Conservation (phyloP, 2,329 filamentous ascomycete species). For the Neospermospora avenae region DNA sequence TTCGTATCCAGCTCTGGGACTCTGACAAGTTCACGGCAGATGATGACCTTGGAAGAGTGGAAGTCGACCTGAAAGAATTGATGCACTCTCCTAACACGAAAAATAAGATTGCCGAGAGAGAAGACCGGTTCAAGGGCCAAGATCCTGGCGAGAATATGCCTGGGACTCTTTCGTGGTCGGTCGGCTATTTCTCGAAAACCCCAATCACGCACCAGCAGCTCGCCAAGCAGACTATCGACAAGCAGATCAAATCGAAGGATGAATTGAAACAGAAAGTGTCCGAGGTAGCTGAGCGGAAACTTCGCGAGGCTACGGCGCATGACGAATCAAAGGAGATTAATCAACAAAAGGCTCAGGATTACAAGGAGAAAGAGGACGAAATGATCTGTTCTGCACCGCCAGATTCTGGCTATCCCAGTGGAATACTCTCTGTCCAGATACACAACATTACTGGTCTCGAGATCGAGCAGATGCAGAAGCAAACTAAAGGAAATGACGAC, state of each 20-base stretch:
- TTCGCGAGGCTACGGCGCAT: constrained; percentile 58
- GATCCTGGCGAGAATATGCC: constrained; percentile 66
- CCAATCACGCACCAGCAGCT: constrained; percentile 61
- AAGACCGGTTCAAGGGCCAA: constrained; percentile 63
- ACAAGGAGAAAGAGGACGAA: constrained; percentile 56
- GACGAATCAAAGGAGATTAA: constrained; percentile 57
- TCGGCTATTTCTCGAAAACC: constrained; percentile 69
- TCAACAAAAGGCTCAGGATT: constrained; percentile 66
- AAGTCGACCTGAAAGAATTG: constrained; percentile 62
- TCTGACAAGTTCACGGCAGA: constrained; percentile 63
- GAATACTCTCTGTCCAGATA: constrained; percentile 49
- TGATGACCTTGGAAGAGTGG: constrained; percentile 71
- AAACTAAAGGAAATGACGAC: constrained; percentile 16
- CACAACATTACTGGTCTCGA: constrained; percentile 32
- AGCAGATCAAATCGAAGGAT: constrained; percentile 54
- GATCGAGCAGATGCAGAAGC: constrained; percentile 26
- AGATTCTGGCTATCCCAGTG: constrained; percentile 57
- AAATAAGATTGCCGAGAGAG: constrained; percentile 58
- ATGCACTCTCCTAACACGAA: constrained; percentile 58
- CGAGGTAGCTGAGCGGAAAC: constrained; percentile 54
- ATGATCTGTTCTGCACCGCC: constrained; percentile 69
- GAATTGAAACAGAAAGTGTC: constrained; percentile 57
- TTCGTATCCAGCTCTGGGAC: constrained; percentile 73
- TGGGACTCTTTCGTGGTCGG: constrained; percentile 64
- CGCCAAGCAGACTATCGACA: constrained; percentile 56